A percentile compares a stretch with the other conserved stretches of the same genome.
These are phyloP conservation scores for Kwoniella dendrophila DNA, from an alignment of 768 basidiomycete species.

Conservation along the genomic window DNA sequence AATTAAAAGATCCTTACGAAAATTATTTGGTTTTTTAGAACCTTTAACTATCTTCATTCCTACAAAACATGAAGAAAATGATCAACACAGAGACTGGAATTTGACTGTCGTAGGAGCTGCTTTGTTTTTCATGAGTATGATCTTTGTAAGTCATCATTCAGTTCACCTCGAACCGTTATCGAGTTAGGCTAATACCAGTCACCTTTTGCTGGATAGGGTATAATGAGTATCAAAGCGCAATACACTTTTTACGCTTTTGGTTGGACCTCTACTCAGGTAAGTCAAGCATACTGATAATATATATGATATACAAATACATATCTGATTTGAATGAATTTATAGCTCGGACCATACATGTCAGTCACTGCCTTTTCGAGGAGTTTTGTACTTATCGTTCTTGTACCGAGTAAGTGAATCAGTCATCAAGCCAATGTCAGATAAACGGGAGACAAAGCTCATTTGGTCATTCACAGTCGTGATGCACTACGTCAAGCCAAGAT, in stretches of 20 bases:
- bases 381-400: conserved; percentile 41
- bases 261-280: conserved; percentile 51
- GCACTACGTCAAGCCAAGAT: conserved; percentile 47
- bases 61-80: conserved; percentile 54
- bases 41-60: conserved; percentile 75
- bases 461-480: conserved; percentile 36
- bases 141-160: conserved; percentile 61
- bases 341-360: conserved; percentile 54
- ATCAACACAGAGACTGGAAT: conserved; percentile 68
- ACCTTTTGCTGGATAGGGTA: conserved; percentile 29
- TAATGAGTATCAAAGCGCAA: conserved; percentile 47
- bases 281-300: conserved; percentile 2
- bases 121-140: conserved; percentile 67
- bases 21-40: conserved; percentile 61
- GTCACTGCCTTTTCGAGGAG: conserved; percentile 38
- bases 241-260: conserved; percentile 51
- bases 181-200: not conserved
- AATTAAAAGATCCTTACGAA: conserved; percentile 51
- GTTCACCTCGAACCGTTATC: not conserved
- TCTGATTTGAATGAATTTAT: conserved; percentile 1
- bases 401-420: conserved; percentile 41
- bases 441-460: not conserved
- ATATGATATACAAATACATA: not conserved
- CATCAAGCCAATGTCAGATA: not conserved
- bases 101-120: conserved; percentile 69